Percentiles rank a stretch among this genome's conserved stretches.
These are phyloP conservation scores for Auriculariales sp. DNA, from an alignment of 768 basidiomycete genomes.

Conservation along the genomic window DNA sequence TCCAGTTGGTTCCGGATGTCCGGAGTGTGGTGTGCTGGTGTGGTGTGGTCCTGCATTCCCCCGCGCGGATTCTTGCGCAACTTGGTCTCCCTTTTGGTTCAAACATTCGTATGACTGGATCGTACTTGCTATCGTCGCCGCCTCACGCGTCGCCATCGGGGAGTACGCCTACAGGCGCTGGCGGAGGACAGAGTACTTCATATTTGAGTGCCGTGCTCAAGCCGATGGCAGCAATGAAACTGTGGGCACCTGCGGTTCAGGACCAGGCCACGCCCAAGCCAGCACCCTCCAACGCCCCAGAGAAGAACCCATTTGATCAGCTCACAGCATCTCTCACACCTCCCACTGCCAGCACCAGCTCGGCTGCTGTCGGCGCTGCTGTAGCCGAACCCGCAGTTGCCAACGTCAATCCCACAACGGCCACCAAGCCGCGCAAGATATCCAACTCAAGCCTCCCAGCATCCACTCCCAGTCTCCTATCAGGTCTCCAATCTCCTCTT, in stretches of 20 bases:
- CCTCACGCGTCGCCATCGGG: slow-evolving; percentile 15
- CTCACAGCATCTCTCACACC: slow-evolving; percentile 18
- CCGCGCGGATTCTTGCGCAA: no score
- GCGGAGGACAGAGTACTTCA: slow-evolving; percentile 12
- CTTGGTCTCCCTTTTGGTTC: neutral
- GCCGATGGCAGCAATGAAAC: slow-evolving; percentile 41
- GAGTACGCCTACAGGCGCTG: slow-evolving; percentile 14
- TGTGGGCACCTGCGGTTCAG: slow-evolving; percentile 39
- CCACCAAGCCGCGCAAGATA: neutral
- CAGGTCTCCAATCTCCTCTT: slow-evolving; percentile 14
- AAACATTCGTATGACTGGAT: neutral
- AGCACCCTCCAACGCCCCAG: slow-evolving; percentile 25
- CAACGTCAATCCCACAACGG: neutral
- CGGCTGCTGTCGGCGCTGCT: slow-evolving; percentile 7
- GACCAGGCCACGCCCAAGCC: slow-evolving; percentile 53
- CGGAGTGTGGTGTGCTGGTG: neutral
- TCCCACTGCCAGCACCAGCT: slow-evolving; percentile 22
- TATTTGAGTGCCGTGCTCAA: slow-evolving; percentile 2
- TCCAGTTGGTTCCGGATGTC: neutral
- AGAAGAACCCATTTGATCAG: slow-evolving; percentile 49
- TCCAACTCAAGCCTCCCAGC: neutral
- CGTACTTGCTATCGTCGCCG: slow-evolving; percentile 5
- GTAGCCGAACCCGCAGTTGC: slow-evolving; percentile 6
- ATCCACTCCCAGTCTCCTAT: neutral
- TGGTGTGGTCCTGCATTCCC: neutral